Evolutionary conservation across 1,284 basidiomycete species (phyloP).

Genomic region (Ceratobasidium sp.): DNA sequence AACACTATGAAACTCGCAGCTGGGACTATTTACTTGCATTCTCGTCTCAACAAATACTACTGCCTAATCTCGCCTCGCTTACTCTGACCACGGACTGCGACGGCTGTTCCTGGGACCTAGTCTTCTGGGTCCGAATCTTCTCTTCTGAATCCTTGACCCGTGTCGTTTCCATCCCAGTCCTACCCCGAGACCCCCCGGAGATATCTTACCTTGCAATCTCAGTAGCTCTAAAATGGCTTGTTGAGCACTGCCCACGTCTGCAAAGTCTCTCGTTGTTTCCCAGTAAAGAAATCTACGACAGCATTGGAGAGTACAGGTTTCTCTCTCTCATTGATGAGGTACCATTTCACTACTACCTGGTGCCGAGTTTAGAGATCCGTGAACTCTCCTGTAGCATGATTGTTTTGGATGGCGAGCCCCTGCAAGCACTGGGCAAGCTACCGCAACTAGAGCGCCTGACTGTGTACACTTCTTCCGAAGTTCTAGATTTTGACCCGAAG

Average conservation of each 20-base stretch:
- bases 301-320: conserved; percentile 3
- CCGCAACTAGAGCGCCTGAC: conserved; percentile 2
- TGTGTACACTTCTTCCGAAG: not conserved
- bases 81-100: not conserved
- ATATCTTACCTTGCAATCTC: conserved; percentile 10
- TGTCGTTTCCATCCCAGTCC: not conserved
- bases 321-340: not conserved
- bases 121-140: conserved; percentile 22
- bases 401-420: not conserved
- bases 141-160: not conserved
- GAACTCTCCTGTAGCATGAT: not conserved
- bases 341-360: conserved; percentile 9
- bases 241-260: conserved; percentile 12
- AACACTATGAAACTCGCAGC: not conserved
- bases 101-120: not conserved
- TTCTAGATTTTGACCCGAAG: not conserved
- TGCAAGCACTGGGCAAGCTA: not conserved
- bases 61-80: conserved; percentile 19
- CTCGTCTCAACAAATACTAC: not conserved
- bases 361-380: not conserved
- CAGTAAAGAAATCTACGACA: not conserved
- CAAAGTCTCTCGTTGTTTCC: conserved; percentile 5
- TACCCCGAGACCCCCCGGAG: not conserved
- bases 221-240: conserved; percentile 6
- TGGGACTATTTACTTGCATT: not conserved